Conservation (phyloP, 1,284 basidiomycete genomes). For the Malassezia nana region DNA sequence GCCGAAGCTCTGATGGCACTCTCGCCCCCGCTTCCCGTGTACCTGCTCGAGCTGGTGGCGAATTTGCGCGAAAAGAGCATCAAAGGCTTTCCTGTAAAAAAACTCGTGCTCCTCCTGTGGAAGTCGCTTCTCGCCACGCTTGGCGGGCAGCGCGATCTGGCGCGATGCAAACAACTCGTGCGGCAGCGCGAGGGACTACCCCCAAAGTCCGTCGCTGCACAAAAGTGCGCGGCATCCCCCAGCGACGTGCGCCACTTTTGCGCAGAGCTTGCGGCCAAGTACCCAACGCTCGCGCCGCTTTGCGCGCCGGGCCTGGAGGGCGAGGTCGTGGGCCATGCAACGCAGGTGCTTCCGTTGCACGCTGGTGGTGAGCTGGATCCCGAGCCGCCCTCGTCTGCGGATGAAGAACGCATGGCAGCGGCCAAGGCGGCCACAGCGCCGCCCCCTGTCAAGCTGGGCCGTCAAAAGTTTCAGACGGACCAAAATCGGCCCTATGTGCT, state of each 20-base stretch:
- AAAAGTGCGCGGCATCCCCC: conserved; percentile 29
- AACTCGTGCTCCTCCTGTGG: conserved; percentile 88
- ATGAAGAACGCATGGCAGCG: conserved; percentile 3
- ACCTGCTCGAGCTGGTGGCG: conserved; percentile 78
- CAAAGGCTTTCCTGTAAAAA: conserved; percentile 57
- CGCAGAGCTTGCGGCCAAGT: conserved; percentile 42
- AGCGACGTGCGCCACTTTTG: conserved; percentile 39
- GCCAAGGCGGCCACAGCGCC: conserved; percentile 12
- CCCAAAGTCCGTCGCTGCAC: conserved; percentile 1
- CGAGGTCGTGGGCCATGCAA: conserved; percentile 44
- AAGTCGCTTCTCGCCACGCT: conserved; percentile 84
- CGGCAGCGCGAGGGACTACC: conserved; percentile 61
- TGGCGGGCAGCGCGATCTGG: conserved; percentile 78
- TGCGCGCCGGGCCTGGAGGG: conserved; percentile 47
- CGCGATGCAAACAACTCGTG: conserved; percentile 70
- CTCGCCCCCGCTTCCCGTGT: conserved; percentile 85
- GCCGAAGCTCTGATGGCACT: conserved; percentile 53
- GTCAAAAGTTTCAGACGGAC: conserved; percentile 97
- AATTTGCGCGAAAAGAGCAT: conserved; percentile 84
- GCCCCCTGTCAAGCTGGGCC: conserved; percentile 65
- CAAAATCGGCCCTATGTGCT: conserved; percentile 88
- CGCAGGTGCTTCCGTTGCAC: conserved; percentile 2
- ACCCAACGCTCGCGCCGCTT: conserved; percentile 49
- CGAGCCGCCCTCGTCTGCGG: not conserved
- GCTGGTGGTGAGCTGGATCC: not conserved